Conservation (phyloP, 441 rosid genomes). For the Gossypium schwendimanii region DNA sequence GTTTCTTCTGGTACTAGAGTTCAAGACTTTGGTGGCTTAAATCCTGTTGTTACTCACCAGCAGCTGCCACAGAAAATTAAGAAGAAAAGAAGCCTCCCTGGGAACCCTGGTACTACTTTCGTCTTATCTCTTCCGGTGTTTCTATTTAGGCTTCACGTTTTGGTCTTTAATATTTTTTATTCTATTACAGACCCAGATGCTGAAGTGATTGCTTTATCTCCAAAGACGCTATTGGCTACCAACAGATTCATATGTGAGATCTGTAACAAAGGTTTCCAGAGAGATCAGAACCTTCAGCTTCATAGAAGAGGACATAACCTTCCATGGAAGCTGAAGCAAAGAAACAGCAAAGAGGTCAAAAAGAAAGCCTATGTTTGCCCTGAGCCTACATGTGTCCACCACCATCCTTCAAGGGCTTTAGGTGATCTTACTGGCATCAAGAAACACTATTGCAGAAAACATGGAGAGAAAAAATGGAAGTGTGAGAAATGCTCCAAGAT, state of each 20-base stretch:
- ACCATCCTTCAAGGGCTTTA: constrained; percentile 52
- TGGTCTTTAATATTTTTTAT: neutral
- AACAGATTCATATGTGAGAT: constrained; percentile 74
- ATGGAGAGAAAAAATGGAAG: constrained; percentile 62
- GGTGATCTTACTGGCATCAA: constrained; percentile 61
- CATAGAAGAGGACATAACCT: constrained; percentile 79
- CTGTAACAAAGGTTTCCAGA: constrained; percentile 72
- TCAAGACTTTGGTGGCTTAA: constrained; percentile 40
- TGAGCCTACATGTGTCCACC: constrained; percentile 47
- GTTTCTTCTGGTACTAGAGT: constrained; percentile 54
- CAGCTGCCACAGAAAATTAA: constrained; percentile 46
- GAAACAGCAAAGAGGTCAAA: constrained; percentile 36
- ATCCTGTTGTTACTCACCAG: constrained; percentile 32
- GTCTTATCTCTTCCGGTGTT: neutral
- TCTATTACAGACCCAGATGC: constrained; percentile 60
- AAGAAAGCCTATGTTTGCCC: constrained; percentile 60
- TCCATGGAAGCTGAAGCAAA: constrained; percentile 78
- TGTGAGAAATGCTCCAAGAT: constrained; percentile 54
- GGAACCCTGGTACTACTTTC: constrained; percentile 64
- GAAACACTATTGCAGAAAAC: constrained; percentile 54
- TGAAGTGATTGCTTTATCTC: constrained; percentile 73
- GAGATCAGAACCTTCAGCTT: constrained; percentile 77
- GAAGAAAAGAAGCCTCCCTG: constrained; percentile 87
- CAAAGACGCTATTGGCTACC: constrained; percentile 56
- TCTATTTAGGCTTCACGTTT: neutral